Conservation (phyloP, 768 basidiomycete species). For the Tulasnella sp. region DNA sequence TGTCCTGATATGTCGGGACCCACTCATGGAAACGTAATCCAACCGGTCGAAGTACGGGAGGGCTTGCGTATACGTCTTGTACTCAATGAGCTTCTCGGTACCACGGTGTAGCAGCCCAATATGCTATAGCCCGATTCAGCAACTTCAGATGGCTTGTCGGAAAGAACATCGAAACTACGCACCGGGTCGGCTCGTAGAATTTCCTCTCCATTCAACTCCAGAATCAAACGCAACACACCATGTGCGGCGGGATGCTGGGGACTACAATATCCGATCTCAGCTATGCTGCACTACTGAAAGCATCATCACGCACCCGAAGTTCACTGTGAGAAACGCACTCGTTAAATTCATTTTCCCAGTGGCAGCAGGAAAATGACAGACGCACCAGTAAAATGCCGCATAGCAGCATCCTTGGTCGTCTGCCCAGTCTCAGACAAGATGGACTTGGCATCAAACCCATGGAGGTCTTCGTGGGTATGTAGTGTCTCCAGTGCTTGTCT, state of each 20-base stretch:
- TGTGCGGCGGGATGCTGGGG: constrained; percentile 99
- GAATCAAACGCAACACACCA: constrained; percentile 92
- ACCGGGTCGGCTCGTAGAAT: constrained; percentile 79
- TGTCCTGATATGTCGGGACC: constrained; percentile 24
- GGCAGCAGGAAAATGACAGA: constrained; percentile 3
- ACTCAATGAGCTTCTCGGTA: constrained; percentile 97
- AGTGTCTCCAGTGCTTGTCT: constrained; percentile 11
- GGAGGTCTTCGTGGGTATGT: constrained; percentile 74
- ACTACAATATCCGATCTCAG: constrained; percentile 29
- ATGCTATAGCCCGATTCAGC: constrained; percentile 39
- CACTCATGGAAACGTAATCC: constrained; percentile 99
- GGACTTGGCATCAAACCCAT: constrained; percentile 63
- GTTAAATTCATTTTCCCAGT: not conserved
- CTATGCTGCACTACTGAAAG: not conserved
- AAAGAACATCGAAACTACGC: constrained; percentile 22
- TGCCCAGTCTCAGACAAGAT: constrained; percentile 60
- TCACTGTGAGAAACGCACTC: constrained; percentile 42
- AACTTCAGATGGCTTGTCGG: not conserved
- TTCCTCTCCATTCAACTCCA: constrained; percentile 96
- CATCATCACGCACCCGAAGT: constrained; percentile 60
- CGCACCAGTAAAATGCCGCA: constrained; percentile 88
- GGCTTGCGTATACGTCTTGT: constrained; percentile 96
- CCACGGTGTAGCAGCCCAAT: constrained; percentile 94
- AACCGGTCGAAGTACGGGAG: constrained; percentile 97
- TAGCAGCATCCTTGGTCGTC: constrained; percentile 56